These are phyloP conservation scores for Gloeophyllum trabeum DNA, from an alignment of 768 basidiomycete genomes.

Conservation along the genomic window DNA sequence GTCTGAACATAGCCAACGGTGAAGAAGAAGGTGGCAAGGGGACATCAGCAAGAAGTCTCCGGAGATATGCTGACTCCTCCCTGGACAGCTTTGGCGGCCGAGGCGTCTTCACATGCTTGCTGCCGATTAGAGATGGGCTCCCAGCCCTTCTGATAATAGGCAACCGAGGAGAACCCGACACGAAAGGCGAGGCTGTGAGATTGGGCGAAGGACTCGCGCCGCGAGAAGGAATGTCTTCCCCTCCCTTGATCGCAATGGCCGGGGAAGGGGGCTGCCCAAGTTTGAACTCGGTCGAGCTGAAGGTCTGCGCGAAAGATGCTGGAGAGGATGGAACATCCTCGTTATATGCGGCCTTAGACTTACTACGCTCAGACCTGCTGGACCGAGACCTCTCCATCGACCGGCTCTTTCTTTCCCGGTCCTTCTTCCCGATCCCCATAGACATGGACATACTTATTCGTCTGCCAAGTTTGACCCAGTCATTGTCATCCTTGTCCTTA, in stretches of 20 bases:
- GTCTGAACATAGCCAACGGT: conserved; percentile 41
- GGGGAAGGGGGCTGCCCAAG: no score
- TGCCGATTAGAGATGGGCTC: background rate
- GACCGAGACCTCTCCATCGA: conserved; percentile 20
- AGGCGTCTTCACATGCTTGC: conserved; percentile 23
- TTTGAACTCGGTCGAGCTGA: no score
- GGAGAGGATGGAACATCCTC: no score
- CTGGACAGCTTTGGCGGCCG: conserved; percentile 42
- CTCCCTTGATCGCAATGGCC: no score
- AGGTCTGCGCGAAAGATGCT: no score
- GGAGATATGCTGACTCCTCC: conserved; percentile 57
- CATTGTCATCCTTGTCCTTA: conserved; percentile 30
- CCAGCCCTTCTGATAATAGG: background rate
- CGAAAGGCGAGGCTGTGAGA: no score
- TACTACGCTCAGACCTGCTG: no score
- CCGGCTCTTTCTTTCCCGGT: conserved; percentile 13
- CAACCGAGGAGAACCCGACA: no score
- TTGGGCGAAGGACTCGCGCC: no score
- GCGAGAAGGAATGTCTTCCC: no score
- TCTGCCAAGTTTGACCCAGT: conserved; percentile 56
- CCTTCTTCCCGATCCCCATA: conserved; percentile 17
- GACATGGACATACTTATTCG: conserved; percentile 52
- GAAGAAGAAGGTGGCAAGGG: conserved; percentile 25
- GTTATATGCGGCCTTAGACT: no score
- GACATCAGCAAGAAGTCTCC: conserved; percentile 57